Conservation (phyloP, 2,329 filamentous ascomycete genomes). For the Talaromyces islandicus region DNA sequence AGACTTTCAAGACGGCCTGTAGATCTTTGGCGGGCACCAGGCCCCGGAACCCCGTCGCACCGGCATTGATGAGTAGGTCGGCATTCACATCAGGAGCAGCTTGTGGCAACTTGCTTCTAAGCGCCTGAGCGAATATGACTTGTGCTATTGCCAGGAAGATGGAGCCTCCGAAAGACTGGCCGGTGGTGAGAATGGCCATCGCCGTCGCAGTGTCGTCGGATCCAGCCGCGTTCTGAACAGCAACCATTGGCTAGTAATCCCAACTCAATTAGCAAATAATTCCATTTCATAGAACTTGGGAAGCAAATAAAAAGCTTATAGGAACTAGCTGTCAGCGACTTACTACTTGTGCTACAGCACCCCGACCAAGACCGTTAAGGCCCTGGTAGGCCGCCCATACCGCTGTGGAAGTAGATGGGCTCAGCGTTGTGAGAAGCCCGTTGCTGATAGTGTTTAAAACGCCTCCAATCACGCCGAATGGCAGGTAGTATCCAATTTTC, state of each 20-base stretch:
- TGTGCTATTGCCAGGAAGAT: conserved; percentile 61
- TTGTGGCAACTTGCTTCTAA: conserved; percentile 48
- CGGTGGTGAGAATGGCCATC: conserved; percentile 47
- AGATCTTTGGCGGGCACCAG: conserved; percentile 31
- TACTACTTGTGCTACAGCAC: conserved; percentile 23
- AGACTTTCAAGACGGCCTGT: conserved; percentile 27
- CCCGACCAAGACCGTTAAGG: conserved; percentile 39
- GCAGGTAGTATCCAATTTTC: conserved; percentile 29
- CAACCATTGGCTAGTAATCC: conserved; percentile 34
- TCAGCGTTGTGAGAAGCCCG: conserved; percentile 39
- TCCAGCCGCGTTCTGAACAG: conserved; percentile 33
- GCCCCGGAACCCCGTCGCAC: conserved; percentile 38
- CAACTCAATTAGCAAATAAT: conserved; percentile 20
- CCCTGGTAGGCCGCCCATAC: conserved; percentile 47
- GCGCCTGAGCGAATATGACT: conserved; percentile 61
- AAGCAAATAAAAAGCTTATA: too few species aligned
- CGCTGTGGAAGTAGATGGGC: conserved; percentile 26
- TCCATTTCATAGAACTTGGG: not conserved
- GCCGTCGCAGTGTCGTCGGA: conserved; percentile 32
- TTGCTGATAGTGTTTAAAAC: conserved; percentile 26
- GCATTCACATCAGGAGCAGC: conserved; percentile 35
- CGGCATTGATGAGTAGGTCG: conserved; percentile 30
- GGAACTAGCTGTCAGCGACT: conserved; percentile 6
- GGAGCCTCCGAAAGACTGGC: conserved; percentile 60
- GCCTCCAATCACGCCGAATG: conserved; percentile 24